Base-by-base conservation (phyloP, 805 yeast genomes). In the Candida easanensis region DNA sequence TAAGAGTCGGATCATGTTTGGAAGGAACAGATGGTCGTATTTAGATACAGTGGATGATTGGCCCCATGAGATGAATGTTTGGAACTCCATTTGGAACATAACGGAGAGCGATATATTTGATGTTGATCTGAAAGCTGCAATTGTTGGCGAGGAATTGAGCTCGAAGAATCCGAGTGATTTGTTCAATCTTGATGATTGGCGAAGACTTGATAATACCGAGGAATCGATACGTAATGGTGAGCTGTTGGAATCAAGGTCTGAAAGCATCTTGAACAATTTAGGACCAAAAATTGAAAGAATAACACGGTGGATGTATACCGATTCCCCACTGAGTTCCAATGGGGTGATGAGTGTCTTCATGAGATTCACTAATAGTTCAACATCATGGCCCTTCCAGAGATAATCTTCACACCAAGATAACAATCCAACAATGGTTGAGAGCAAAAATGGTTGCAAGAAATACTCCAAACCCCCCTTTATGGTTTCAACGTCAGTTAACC, bases 391-490 rank as follows among this genome's bases (percentile, higher is more conserved):
- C 56, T 22, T 62, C 63, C 45, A 61, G 5, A 79, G 57, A 37
- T 69, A 70, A 18, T 69, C 62, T 37, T 68, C 68, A 19, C 65
- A 64, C 76, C 73, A 84, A 51, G 53, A 76, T 60, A 78, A 56
- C 3, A 80, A 74, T n/a, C 77, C 76, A 5, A 77, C 64, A 26
- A 80, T 56, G 11, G 82, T 74, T 7, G 76, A 68, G 2, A 85
- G 69, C 50, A 91, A 68, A 49, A 87, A 85, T 3, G 88, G 84
- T 55, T 90, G 96, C 35, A 85, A 69, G 52, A 91, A 84, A 56
- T 90, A 88, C 56, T 90, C 97, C 27, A 91, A 68, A 0, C 97
- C 97, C 43, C 85, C 86, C 37, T 72, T 73, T 32, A 88, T 68
- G 4, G 79, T 74, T 4, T 80, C 82, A 9, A 73, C 60, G 50